Percentiles rank a stretch among this genome's conserved stretches.
Evolutionary conservation across 768 basidiomycete species (phyloP).

Genomic region (Tremella mesenterica): DNA sequence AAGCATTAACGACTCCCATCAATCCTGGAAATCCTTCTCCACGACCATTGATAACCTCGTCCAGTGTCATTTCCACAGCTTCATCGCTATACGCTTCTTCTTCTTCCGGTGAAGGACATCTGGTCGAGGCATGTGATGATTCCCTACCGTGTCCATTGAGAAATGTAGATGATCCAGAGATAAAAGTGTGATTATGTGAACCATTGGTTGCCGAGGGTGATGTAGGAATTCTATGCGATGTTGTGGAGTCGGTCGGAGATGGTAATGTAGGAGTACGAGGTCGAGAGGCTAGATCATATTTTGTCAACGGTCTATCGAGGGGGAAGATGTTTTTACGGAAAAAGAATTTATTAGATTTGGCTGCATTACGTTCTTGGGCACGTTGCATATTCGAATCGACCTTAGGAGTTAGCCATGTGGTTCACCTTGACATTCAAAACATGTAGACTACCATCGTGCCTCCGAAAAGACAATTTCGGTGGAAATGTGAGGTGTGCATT

Average conservation of each 20-base stretch:
- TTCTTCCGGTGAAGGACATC: slow-evolving; percentile 25
- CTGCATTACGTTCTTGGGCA: slow-evolving; percentile 77
- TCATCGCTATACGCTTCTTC: slow-evolving; percentile 52
- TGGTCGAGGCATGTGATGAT: slow-evolving; percentile 14
- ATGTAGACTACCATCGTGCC: neutral
- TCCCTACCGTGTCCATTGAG: slow-evolving; percentile 3
- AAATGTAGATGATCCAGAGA: neutral
- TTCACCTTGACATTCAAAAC: neutral
- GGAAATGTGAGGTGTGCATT: no score
- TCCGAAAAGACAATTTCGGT: no score
- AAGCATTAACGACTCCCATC: slow-evolving; percentile 68
- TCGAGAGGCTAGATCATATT: slow-evolving; percentile 31
- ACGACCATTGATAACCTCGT: slow-evolving; percentile 94
- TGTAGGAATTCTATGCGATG: neutral
- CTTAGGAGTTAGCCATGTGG: slow-evolving; percentile 47
- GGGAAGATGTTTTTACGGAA: slow-evolving; percentile 83
- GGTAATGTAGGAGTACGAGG: slow-evolving; percentile 26
- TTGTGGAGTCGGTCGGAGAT: neutral
- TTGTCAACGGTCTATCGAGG: slow-evolving; percentile 45
- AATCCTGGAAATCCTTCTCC: slow-evolving; percentile 66
- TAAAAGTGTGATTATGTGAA: neutral
- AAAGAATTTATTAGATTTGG: slow-evolving; percentile 64
- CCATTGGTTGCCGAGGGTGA: neutral
- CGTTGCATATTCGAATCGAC: slow-evolving; percentile 94
- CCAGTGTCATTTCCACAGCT: slow-evolving; percentile 82